Evolutionary conservation across 495 filamentous ascomycete species (phyloP), one percentile per base, ranked within the genome.

Genomic region (Lentithecium fluviatile): DNA sequence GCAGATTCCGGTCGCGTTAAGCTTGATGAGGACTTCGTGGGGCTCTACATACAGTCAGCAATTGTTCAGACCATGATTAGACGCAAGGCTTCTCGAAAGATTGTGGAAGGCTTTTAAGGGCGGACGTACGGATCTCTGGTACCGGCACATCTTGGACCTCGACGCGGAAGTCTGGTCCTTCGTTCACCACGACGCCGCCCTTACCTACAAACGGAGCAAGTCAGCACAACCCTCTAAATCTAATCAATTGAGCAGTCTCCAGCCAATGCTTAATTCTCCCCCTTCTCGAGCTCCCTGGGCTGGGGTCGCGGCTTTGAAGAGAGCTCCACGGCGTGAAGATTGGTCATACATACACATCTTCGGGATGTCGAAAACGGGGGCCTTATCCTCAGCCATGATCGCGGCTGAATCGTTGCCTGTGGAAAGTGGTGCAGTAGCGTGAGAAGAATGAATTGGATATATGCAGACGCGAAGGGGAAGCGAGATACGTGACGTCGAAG

Each of bases 171-270:
- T 81, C 65, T 0, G 81, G 77, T 2, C 81, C 81, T 56, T 80
- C 77, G 58, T 83, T 81, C 34, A 80, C 70, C 0, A 82, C 79
- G 2, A 82, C 79, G 6, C 77, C 80, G 0, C 79, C 81, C 59
- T 81, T 82, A 10, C 29, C 29, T 32, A 32, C 29, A 10, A 32
- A 10, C 10, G 4, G 10, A 32, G 3, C 4, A 32, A 32, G 10
- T 32, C 29, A 32, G 29, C 10, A 32, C 10, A 3, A 10, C 29
- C 29, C 10, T n/a, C n/a, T n/a, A n/a, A n/a, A n/a, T n/a, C n/a
- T n/a, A n/a, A n/a, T n/a, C n/a, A n/a, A n/a, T n/a, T n/a, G n/a
- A n/a, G n/a, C n/a, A n/a, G n/a, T n/a, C n/a, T n/a, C n/a, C n/a
- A n/a, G n/a, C n/a, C n/a, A n/a, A n/a, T n/a, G n/a, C n/a, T n/a